phyloP scores from a whole-genome alignment of 1,139 yeast species.

The Taphrina sp. region DNA sequence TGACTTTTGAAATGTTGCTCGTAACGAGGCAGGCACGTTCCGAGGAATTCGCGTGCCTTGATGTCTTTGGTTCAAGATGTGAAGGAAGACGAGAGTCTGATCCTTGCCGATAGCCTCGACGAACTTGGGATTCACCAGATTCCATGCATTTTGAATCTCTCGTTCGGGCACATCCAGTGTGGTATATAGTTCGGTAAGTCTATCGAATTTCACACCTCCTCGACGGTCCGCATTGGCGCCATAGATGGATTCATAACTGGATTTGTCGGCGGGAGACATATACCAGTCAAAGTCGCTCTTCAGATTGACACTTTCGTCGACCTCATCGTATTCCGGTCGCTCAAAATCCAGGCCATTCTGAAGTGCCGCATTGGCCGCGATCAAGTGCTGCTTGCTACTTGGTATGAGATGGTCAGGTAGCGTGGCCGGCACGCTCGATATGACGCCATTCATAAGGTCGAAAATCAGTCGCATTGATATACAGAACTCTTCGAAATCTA shows the following conservation, averaged over 20 bases:
- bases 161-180: conserved; percentile 74
- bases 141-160: conserved; percentile 89
- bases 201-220: conserved; percentile 57
- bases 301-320: conserved; percentile 56
- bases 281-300: conserved; percentile 90
- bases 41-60: conserved; percentile 85
- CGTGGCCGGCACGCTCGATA: conserved; percentile 59
- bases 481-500: conserved; percentile 96
- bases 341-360: conserved; percentile 28
- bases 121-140: conserved; percentile 84
- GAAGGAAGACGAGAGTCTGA: conserved; percentile 83
- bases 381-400: conserved; percentile 76
- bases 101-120: conserved; percentile 88
- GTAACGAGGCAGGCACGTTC: conserved; percentile 87
- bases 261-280: conserved; percentile 80
- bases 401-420: conserved; percentile 93
- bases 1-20: conserved; percentile 88
- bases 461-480: conserved; percentile 93
- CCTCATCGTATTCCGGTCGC: conserved; percentile 44
- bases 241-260: conserved; percentile 76
- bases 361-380: conserved; percentile 75
- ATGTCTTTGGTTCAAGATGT: conserved; percentile 84
- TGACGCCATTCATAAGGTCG: conserved; percentile 77
- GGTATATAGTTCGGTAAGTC: conserved; percentile 65
- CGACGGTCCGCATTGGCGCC: conserved; percentile 70